A percentile compares a stretch with the other conserved stretches of the same genome.
Conservation (phyloP, 441 rosid species). For the Melianthus villosus region DNA sequence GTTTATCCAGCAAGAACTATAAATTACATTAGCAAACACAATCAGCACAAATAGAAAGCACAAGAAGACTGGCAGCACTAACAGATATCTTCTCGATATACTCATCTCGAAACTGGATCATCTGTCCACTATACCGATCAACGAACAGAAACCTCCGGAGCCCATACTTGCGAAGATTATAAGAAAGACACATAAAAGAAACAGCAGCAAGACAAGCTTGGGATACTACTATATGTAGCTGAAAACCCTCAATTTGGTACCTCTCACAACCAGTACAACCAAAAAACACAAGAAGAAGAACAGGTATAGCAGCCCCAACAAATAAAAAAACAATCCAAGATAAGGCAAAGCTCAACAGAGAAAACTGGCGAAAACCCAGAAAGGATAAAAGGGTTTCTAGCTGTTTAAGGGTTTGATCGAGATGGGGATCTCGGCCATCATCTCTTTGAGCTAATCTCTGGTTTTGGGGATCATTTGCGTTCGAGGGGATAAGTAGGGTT, state of each 20-base stretch:
- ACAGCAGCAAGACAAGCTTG: conserved; percentile 58
- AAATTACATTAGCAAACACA: too few species aligned
- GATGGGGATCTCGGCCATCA: conserved; percentile 6
- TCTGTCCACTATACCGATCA: conserved; percentile 46
- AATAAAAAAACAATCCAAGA: conserved; percentile 45
- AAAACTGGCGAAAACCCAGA: conserved; percentile 12
- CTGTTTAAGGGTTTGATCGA: conserved; percentile 13
- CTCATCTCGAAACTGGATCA: conserved; percentile 29
- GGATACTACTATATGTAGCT: conserved; percentile 43
- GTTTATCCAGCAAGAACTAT: too few species aligned
- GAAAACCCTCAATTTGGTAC: conserved; percentile 46
- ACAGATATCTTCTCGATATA: conserved; percentile 22
- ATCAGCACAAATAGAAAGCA: conserved; percentile 4
- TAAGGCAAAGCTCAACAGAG: conserved; percentile 4
- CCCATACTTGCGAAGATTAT: conserved; percentile 64
- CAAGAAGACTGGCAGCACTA: conserved; percentile 3
- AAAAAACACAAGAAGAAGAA: conserved; percentile 36
- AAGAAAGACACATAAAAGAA: conserved; percentile 58
- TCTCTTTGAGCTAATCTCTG: background rate
- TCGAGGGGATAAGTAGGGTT: too few species aligned
- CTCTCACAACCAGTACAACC: conserved; percentile 31
- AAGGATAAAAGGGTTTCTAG: conserved; percentile 16
- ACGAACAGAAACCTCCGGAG: conserved; percentile 58
- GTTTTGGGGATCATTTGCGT: too few species aligned
- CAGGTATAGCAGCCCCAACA: conserved; percentile 40